Conservation (phyloP, 2,329 filamentous ascomycete species). For the Ilyonectria sp. region DNA sequence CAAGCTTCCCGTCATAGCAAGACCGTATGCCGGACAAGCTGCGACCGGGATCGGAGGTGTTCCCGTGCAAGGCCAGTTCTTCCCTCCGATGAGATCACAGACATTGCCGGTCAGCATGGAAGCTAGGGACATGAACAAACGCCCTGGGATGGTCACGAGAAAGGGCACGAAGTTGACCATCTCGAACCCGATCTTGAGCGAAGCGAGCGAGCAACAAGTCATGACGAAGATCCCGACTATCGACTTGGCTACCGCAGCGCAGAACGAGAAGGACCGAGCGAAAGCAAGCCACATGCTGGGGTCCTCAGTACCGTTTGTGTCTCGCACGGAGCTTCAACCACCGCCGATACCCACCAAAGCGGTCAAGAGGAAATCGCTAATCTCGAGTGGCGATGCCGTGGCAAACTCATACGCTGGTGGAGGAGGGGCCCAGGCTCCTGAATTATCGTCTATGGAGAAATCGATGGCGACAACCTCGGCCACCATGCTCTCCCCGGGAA, state of each 20-base stretch:
- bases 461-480: conserved; percentile 61
- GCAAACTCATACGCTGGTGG: conserved; percentile 15
- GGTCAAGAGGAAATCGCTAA: conserved; percentile 52
- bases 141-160: conserved; percentile 46
- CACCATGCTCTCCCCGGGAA: conserved; percentile 65
- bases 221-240: conserved; percentile 64
- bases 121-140: conserved; percentile 24
- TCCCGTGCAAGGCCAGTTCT: conserved; percentile 58
- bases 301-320: conserved; percentile 52
- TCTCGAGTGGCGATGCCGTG: conserved; percentile 58
- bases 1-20: conserved; percentile 56
- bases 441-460: conserved; percentile 35
- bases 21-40: conserved; percentile 55
- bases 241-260: conserved; percentile 64
- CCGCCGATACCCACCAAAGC: conserved; percentile 53
- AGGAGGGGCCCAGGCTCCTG: conserved; percentile 11
- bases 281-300: conserved; percentile 50
- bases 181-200: conserved; percentile 63
- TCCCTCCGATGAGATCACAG: conserved; percentile 57
- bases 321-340: conserved; percentile 56
- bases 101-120: conserved; percentile 41
- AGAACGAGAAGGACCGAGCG: conserved; percentile 62
- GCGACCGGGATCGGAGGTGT: conserved; percentile 56
- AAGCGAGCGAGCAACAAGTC: conserved; percentile 56
- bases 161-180: conserved; percentile 61